Evolutionary conservation across 176 grass and related monocot genomes (phyloP).

Genomic region (Coix lacrymajobi): DNA sequence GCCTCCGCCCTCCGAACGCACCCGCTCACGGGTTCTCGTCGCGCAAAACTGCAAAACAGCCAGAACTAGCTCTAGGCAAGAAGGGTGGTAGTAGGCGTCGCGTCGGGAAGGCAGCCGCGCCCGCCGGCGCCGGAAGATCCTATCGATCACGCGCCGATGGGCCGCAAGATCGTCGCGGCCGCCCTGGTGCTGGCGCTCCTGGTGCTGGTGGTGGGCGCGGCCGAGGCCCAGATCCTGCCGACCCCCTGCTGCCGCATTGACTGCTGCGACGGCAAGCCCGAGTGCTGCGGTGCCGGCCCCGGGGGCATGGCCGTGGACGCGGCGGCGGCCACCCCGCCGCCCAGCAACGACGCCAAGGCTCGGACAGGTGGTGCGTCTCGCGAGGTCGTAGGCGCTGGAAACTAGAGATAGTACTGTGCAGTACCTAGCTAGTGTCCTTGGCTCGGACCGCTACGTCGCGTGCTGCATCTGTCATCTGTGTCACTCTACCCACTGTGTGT

Average conservation of each 20-base stretch:
- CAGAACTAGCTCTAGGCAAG: background rate
- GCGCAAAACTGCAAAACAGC: background rate
- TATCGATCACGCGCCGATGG: background rate
- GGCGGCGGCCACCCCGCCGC: background rate
- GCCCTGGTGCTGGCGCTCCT: conserved; percentile 25
- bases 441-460: too few relatives aligned
- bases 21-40: background rate
- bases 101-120: background rate
- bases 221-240: conserved; percentile 35
- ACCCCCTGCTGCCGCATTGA: conserved; percentile 34
- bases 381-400: conserved; percentile 2
- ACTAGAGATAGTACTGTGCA: background rate
- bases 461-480: too few relatives aligned
- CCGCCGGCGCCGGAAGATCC: too few relatives aligned
- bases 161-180: background rate
- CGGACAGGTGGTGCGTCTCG: background rate
- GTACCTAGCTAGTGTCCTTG: background rate
- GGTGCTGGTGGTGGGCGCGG: conserved; percentile 28
- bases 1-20: too few relatives aligned
- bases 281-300: conserved; percentile 27
- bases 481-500: too few relatives aligned
- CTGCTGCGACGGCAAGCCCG: conserved; percentile 44
- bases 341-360: background rate
- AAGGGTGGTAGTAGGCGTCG: too few relatives aligned
- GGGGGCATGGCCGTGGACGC: background rate